Conservation (phyloP, 306 rosid species). For the Abrus precatorius region DNA sequence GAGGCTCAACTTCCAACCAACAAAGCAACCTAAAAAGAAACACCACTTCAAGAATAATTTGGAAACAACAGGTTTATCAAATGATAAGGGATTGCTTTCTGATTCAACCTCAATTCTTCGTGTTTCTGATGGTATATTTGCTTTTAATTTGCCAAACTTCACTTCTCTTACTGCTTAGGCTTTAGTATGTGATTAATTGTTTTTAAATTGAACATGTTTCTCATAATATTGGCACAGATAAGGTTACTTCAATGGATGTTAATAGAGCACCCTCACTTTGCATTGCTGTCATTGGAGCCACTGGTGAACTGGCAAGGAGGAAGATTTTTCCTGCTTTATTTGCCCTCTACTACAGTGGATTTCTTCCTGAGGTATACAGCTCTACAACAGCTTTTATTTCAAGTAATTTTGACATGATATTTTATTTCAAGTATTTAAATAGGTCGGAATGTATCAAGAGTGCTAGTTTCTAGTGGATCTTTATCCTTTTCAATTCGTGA, state of each 20-base stretch:
- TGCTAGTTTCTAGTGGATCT: conserved; percentile 30
- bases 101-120: conserved; percentile 42
- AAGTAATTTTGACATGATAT: conserved; percentile 25
- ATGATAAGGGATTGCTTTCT: conserved; percentile 51
- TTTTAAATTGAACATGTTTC: not conserved
- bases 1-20: conserved; percentile 55
- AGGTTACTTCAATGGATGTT: conserved; percentile 47
- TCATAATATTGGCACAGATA: conserved; percentile 49
- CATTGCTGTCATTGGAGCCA: conserved; percentile 92
- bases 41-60: conserved; percentile 49
- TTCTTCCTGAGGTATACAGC: conserved; percentile 79
- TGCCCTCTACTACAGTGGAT: conserved; percentile 91
- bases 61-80: conserved; percentile 50
- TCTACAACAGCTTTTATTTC: conserved; percentile 27
- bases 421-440: not conserved
- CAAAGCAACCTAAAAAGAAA: conserved; percentile 53
- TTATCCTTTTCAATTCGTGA: conserved; percentile 22
- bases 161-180: conserved; percentile 18
- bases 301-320: conserved; percentile 90
- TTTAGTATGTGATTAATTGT: not conserved
- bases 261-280: conserved; percentile 68
- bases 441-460: conserved; percentile 8
- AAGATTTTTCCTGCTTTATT: conserved; percentile 93
- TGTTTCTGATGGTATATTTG: conserved; percentile 56
- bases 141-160: not conserved